Evolutionary conservation across 2,329 filamentous ascomycete species (phyloP).

Genomic region (Hypoxylon sp.): DNA sequence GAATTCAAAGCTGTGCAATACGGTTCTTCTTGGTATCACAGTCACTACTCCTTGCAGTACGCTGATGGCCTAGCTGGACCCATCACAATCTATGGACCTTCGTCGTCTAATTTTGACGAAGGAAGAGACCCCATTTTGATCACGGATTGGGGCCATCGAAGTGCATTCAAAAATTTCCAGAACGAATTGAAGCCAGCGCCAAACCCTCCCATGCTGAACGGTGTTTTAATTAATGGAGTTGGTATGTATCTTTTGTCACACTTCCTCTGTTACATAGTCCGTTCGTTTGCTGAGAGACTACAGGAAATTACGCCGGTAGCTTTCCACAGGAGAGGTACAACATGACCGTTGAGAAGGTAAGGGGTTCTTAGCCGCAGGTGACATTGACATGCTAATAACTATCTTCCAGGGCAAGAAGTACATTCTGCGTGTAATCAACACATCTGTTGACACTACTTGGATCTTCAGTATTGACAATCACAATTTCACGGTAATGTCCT

Average conservation of each 20-base stretch:
- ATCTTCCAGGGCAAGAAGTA: conserved; percentile 1
- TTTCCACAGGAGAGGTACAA: background rate
- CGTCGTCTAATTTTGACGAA: conserved; percentile 7
- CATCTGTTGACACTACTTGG: background rate
- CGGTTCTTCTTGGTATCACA: conserved; percentile 70
- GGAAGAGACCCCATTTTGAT: conserved; percentile 1
- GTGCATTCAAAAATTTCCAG: background rate
- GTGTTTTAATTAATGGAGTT: background rate
- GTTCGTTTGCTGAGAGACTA: background rate
- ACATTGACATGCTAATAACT: background rate
- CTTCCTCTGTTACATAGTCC: background rate
- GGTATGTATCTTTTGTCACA: background rate
- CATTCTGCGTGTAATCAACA: conserved; percentile 3
- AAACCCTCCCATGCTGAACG: background rate
- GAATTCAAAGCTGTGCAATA: conserved; percentile 64
- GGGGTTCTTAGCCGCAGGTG: background rate
- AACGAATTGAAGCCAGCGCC: background rate
- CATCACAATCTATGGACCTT: conserved; percentile 2
- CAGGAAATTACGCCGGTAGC: background rate
- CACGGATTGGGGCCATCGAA: conserved; percentile 1
- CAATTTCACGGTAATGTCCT: conserved; percentile 1
- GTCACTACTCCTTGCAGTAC: conserved; percentile 63
- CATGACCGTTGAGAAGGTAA: background rate
- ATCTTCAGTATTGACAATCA: conserved; percentile 5
- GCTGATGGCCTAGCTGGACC: conserved; percentile 62